These are phyloP conservation scores for Malus domestica DNA, from an alignment of 306 rosid species.

Conservation along the genomic window ASM211411v1 NC_041800.1:30064733-30065232, in stretches of 20 bases:
- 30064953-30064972: conserved; percentile 9
- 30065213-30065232: too few relatives aligned
- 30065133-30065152: too few relatives aligned
- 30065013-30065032: neutral
- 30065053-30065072: neutral
- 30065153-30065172: too few relatives aligned
- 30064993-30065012: conserved; percentile 5
- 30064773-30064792: too few relatives aligned
- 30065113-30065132: neutral
- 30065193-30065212: too few relatives aligned
- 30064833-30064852: neutral
- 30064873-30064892: conserved; percentile 9
- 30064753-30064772: too few relatives aligned
- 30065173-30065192: too few relatives aligned
- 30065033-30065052: neutral
- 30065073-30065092: neutral
- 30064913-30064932: conserved; percentile 56
- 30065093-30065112: neutral
- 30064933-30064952: conserved; percentile 19
- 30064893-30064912: too few relatives aligned
- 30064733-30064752: too few relatives aligned
- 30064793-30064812: neutral
- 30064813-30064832: conserved; percentile 42
- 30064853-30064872: conserved; percentile 24
- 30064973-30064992: conserved; percentile 24